These are phyloP conservation scores for Penicillium fimorum DNA, from an alignment of 495 filamentous ascomycete species.

Conservation along the genomic window DNA sequence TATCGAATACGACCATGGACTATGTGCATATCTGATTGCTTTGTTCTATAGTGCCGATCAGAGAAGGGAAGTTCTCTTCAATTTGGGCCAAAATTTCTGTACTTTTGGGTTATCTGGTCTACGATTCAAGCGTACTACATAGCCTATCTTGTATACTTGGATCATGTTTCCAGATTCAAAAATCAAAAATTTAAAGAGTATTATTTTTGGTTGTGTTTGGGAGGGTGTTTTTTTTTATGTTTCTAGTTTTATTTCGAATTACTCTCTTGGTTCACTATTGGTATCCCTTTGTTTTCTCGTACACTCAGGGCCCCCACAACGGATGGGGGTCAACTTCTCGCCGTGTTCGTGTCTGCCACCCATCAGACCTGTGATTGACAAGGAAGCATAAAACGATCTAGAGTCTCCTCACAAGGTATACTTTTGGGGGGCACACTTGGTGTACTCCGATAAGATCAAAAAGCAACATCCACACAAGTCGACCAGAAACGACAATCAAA, in stretches of 20 bases:
- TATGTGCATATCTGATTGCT: background rate
- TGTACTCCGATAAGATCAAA: background rate
- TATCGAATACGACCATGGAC: background rate
- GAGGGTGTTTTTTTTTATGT: background rate
- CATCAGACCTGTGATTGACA: background rate
- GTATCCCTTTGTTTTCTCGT: background rate
- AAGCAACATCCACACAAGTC: background rate
- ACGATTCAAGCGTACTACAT: background rate
- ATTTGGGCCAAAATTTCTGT: background rate
- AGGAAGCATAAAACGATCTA: background rate
- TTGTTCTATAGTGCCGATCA: background rate
- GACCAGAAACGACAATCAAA: slow-evolving; percentile 12
- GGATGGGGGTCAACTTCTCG: background rate
- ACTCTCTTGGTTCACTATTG: background rate
- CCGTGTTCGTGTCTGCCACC: background rate
- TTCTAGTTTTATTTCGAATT: background rate
- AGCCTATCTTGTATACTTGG: background rate
- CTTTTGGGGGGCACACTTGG: slow-evolving; percentile 3
- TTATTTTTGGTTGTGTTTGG: background rate
- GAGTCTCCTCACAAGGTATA: background rate
- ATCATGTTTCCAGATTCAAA: background rate
- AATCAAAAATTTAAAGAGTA: background rate
- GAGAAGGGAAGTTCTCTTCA: background rate
- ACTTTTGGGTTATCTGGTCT: background rate
- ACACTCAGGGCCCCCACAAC: background rate